Base-by-base conservation (phyloP, 805 yeast species). In the Wickerhamia fluorescens region DNA sequence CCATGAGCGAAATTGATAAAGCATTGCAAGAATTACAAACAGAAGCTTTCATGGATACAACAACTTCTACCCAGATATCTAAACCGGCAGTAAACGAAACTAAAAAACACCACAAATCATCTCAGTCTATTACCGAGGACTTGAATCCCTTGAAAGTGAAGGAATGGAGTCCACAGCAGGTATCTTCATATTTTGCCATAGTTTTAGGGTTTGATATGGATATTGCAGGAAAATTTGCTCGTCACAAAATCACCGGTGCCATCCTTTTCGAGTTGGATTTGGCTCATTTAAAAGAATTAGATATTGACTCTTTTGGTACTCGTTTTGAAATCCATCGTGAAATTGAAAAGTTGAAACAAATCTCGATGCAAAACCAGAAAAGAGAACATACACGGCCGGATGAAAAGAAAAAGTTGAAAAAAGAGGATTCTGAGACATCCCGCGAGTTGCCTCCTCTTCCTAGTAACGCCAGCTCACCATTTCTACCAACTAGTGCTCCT, bases 251-350 rank as follows among this genome's bases (percentile, higher is more conserved):
- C 35, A 79, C 88, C 1, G 98, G 98, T 16, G 61, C 75, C 5
- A 89, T 92, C 30, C 57, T 92, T 25, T 64, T 92, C 30, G 94
- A 88, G 54, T 66, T 92, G 37, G 96, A 89, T 46, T 66, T 89
- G 37, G 71, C 85, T 1, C 83, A 83, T 45, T 67, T 92, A 45
- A 92, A 89, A 51, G 99, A 92, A 54, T 63, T 92, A 34, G 98
- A 88, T 33, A 89, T 92, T 29, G 68, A 75, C 27, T 83, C 95
- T 4, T 92, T 92, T 60, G 99, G 99, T 16, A 88, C 96, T 0
- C 71, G 99, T 39, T 92, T 87, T 56, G 96, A 88, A 52, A 74
- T 92, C 26, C 78, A 75, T 55, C 87, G 86, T 49, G 95, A 85
- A 50, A 89, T 92, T 44, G 94, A 85, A 51, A 71, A 75, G 20